These are phyloP conservation scores for Grosmannia huntii DNA, from an alignment of 2,329 filamentous ascomycete genomes.

Conservation along the genomic window DNA sequence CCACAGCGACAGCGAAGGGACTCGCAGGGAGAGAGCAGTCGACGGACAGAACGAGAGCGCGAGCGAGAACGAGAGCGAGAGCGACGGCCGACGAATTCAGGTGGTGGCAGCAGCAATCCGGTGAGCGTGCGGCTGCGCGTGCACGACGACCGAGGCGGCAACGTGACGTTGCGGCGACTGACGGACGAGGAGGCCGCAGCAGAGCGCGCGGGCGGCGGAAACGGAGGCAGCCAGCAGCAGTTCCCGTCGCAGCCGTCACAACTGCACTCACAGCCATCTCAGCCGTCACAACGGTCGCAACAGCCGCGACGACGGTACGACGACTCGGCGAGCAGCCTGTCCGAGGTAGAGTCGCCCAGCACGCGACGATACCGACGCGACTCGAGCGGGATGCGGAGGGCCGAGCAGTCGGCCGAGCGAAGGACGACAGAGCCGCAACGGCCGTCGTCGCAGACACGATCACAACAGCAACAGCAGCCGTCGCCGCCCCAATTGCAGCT, in stretches of 20 bases:
- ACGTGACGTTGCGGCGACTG: constrained; percentile 47
- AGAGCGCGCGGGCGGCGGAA: constrained; percentile 22
- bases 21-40: neutral
- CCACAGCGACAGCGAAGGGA: constrained; percentile 24
- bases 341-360: constrained; percentile 39
- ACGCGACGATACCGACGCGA: constrained; percentile 32
- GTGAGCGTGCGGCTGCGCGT: constrained; percentile 48
- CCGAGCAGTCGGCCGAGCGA: constrained; percentile 34
- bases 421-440: constrained; percentile 7
- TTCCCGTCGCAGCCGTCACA: neutral
- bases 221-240: constrained; percentile 16
- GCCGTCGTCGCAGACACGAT: constrained; percentile 15
- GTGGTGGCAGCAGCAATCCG: constrained; percentile 18
- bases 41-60: constrained; percentile 14
- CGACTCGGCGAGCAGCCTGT: constrained; percentile 43
- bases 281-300: constrained; percentile 7
- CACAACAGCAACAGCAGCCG: constrained; percentile 5
- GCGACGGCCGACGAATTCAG: constrained; percentile 10
- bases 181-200: constrained; percentile 46
- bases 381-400: constrained; percentile 27
- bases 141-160: constrained; percentile 46
- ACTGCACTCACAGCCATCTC: constrained; percentile 7
- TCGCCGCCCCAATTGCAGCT: neutral
- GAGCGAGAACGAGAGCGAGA: constrained; percentile 17
- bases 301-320: constrained; percentile 22